phyloP scores from a whole-genome alignment of 352 stramenopile species.

The Elongisporangium senticosum region DNA sequence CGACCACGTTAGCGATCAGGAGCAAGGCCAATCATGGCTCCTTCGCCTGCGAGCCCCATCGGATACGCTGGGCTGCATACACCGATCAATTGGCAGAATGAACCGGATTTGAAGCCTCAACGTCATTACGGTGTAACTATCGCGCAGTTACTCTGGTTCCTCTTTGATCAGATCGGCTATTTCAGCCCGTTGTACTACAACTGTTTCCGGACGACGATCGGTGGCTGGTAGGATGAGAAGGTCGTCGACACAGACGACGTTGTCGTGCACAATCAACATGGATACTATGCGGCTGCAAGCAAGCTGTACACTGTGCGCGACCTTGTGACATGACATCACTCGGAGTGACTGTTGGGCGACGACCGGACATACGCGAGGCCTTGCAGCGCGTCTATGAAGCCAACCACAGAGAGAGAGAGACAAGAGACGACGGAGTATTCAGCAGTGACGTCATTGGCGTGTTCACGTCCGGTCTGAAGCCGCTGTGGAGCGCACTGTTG shows the following conservation, averaged over 20 bases:
- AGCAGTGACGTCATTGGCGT: conserved; percentile 9
- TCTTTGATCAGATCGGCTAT: no score
- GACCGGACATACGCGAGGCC: neutral
- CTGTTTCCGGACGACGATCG: no score
- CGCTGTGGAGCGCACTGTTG: conserved; percentile 8
- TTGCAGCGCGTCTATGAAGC: neutral
- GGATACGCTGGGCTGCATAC: no score
- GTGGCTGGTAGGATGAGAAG: no score
- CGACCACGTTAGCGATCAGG: no score
- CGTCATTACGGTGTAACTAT: no score
- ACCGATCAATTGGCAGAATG: no score
- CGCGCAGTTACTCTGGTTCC: no score
- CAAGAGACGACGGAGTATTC: neutral
- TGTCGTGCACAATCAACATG: neutral
- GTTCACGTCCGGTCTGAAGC: conserved; percentile 16
- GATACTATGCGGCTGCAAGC: neutral
- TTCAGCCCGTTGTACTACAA: no score
- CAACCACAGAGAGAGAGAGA: neutral
- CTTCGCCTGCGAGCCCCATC: no score
- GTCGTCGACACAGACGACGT: neutral
- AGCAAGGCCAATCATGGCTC: no score
- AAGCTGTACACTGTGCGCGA: conserved; percentile 3
- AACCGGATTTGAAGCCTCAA: no score
- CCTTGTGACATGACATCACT: conserved; percentile 3
- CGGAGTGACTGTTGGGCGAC: conserved; percentile 1